Percentiles rank a stretch among this genome's conserved stretches.
Conservation (phyloP, 2,329 filamentous ascomycete species). For the Exophiala phaeomuriformis region DNA sequence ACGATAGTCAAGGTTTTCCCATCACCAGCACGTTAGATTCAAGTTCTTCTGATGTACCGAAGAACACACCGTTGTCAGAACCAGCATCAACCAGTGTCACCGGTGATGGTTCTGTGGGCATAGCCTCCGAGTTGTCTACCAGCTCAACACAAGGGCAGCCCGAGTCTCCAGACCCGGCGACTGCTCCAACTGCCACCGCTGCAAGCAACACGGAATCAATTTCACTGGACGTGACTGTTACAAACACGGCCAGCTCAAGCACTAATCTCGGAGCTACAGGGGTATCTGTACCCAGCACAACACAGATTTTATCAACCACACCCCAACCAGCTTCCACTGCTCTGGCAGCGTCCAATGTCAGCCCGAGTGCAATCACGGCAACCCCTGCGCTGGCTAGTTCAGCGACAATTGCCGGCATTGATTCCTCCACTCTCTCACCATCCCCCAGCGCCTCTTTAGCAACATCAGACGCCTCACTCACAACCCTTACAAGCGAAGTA, state of each 20-base stretch:
- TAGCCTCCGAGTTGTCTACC: background rate
- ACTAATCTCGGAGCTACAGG: no score
- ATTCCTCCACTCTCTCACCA: background rate
- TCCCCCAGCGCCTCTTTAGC: background rate
- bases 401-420: no score
- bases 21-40: slow-evolving; percentile 29
- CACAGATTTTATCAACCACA: no score
- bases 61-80: background rate
- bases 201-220: background rate
- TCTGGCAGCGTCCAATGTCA: no score
- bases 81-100: background rate
- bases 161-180: background rate
- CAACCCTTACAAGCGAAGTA: background rate
- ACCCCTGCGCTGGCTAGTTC: no score
- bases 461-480: background rate
- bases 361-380: no score
- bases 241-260: background rate
- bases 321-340: no score
- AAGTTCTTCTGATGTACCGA: background rate
- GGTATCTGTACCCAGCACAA: no score
- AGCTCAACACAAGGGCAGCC: slow-evolving; percentile 1
- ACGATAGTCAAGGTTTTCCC: slow-evolving; percentile 42
- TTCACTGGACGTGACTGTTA: background rate
- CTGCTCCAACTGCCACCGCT: background rate
- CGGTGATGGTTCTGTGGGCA: background rate